Base-by-base conservation (phyloP, 441 rosid species). In the Pelargonium australe region DNA sequence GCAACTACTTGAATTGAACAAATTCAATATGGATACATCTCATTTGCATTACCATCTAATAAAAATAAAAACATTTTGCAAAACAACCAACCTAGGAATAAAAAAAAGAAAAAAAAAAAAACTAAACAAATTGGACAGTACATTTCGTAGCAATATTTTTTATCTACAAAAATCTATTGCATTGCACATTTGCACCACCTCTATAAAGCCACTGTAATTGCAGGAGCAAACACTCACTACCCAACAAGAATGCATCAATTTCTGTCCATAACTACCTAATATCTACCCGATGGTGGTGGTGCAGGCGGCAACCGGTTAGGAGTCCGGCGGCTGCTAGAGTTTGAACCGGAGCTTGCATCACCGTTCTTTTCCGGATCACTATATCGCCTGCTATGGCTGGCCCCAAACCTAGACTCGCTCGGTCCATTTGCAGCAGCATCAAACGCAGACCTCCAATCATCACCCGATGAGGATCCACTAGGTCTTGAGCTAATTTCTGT, bases 361-460 rank as follows among this genome's bases (percentile, higher is more conserved):
- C 95, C 96, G 28, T 95, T 89, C 83, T 92, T 91, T 45, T 86
- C 77, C 34, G 97, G 97, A 68, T 90, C 95, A 37, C 96, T 90
- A 82, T 86, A 72, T 1, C 96, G 81, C 13, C 97, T 84, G 72
- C 91, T 87, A 73, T 89, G 92, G 76, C 90, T 76, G 14, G 81
- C 43, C 20, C 94, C 85, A 13, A 85, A 81, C 73, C 87, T 82
- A 51, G 84, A 82, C 23, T 81, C 91, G 4, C 67, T 58, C 2
- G 75, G 79, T 43, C 96, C 97, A 68, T 87, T 87, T 11, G 87
- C 96, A 53, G 97, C 96, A 13, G 94, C 82, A 66, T 90, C 90
- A 69, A 95, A 95, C 57, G 98, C 99, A 77, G 87, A 82, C 80
- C 95, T 92, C 99, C 99, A 95, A 71, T 92, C 99, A 65, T 95